Conservation (phyloP, 257 asterid species). For the Fraxinus americana region DNA sequence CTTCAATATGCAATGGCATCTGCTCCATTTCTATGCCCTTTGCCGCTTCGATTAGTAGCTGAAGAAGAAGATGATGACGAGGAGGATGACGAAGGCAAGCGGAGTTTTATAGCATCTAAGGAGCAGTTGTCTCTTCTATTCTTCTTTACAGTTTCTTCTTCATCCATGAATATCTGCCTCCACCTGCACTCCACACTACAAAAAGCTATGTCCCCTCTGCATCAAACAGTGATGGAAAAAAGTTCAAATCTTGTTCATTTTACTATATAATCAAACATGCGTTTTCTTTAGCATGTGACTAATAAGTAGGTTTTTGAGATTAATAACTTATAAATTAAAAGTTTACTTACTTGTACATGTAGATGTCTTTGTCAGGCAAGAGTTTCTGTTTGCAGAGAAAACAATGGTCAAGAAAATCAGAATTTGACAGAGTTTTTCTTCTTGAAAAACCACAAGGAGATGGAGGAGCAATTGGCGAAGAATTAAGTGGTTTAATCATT, state of each 20-base stretch:
- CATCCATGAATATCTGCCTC: constrained; percentile 90
- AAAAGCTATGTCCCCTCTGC: constrained; percentile 87
- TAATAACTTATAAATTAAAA: neutral
- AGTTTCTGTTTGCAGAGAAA: constrained; percentile 74
- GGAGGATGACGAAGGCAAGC: neutral
- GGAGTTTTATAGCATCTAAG: constrained; percentile 34
- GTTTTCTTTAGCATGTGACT: neutral
- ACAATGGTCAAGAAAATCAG: constrained; percentile 69
- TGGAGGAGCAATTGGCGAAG: constrained; percentile 32
- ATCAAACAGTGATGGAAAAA: neutral
- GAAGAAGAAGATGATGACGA: constrained; percentile 35
- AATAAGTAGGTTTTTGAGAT: neutral
- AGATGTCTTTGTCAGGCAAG: constrained; percentile 78
- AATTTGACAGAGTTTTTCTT: constrained; percentile 7
- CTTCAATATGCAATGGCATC: constrained; percentile 59
- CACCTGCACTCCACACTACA: constrained; percentile 91
- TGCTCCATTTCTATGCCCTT: constrained; percentile 42
- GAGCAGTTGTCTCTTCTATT: constrained; percentile 51
- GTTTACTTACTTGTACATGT: constrained; percentile 85
- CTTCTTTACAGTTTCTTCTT: constrained; percentile 49
- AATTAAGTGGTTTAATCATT: constrained; percentile 45
- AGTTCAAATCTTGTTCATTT: too few relatives aligned
- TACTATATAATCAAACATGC: too few relatives aligned
- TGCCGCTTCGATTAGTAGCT: constrained; percentile 25
- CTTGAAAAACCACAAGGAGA: constrained; percentile 31